phyloP scores from a whole-genome alignment of 2,329 filamentous ascomycete species.

The Verticillium zaregamsianum region DNA sequence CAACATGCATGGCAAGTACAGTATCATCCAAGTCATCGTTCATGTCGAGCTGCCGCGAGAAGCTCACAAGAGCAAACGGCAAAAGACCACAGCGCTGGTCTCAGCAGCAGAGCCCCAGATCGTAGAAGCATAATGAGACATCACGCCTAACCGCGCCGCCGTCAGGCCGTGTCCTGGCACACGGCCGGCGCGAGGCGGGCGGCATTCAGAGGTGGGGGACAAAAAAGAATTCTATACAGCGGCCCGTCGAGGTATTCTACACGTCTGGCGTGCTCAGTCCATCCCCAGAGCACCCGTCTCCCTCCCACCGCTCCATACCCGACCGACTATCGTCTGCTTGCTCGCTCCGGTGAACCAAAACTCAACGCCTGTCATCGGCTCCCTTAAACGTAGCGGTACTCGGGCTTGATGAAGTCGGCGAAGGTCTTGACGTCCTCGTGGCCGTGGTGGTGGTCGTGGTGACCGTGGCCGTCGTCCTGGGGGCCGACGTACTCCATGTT shows the following conservation, averaged over 20 bases:
- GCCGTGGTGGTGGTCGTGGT: slow-evolving; percentile 48
- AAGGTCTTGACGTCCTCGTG: slow-evolving; percentile 91
- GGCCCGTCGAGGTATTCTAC: slow-evolving; percentile 34
- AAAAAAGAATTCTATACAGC: slow-evolving; percentile 20
- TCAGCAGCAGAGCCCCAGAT: background rate
- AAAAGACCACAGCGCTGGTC: background rate
- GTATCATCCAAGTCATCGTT: background rate
- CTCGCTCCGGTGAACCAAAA: background rate
- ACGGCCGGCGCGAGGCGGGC: slow-evolving; percentile 1
- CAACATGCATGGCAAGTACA: background rate
- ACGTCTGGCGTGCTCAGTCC: slow-evolving; percentile 15
- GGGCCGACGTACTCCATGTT: slow-evolving; percentile 97
- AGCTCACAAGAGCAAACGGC: background rate
- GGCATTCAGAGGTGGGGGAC: slow-evolving; percentile 1
- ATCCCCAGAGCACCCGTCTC: background rate
- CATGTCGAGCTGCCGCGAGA: background rate
- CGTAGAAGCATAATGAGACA: background rate
- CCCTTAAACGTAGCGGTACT: slow-evolving; percentile 72
- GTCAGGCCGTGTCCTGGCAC: background rate
- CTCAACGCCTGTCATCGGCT: slow-evolving; percentile 5
- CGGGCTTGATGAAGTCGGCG: slow-evolving; percentile 89
- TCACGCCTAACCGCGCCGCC: background rate
- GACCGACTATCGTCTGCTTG: background rate
- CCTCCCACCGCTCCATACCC: slow-evolving; percentile 5
- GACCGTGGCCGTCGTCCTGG: slow-evolving; percentile 63